Base-by-base conservation (phyloP, 164 flowering plant genomes). In the Liriodendron chinense region DNA sequence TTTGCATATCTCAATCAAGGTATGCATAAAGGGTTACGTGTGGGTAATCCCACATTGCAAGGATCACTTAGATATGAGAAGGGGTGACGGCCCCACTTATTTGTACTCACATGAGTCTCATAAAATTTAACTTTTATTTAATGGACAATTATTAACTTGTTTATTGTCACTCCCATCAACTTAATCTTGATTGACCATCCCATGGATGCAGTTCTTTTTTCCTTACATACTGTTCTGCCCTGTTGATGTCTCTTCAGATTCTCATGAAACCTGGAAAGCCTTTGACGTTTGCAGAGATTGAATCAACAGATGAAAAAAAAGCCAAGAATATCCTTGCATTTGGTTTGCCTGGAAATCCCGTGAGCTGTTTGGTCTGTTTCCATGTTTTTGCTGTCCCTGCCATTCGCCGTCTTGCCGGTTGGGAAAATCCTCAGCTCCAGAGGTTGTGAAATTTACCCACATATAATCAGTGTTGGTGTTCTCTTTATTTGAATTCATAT, bases 301-400 rank as follows among this genome's bases (percentile, higher is more conserved):
- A 82, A 65, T 75, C 84, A 66, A 63, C 75, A 57, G 85, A 82
- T 14, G 80, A 74, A 71, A 76, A 57, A 70, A 23, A 23, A 48
- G 73, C 43, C 21, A 84, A 82, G 61, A 88, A 89, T 78, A 82
- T 92, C 75, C 89, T 96, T 84, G 96, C 93, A 64, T 96, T 93
- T 87, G 99, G 98, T 25, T 85, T 96, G 71, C 99, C 99, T 74
- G 99, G 99, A 82, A 96, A 96, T 82, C 99, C 99, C 57, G 98
- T 92, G 75, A 88, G 98, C 94, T 86, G 93, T 84, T 61, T 92
- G 74, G 99, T 96, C 73, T 91, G 97, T 84, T 96, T 92, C 80
- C 83, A 93, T 83, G 88, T 92, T 64, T 89, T 91, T 78, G 91
- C 89, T 56, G 89, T 91, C 74, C 99, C 96, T 7, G 72, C 97